Evolutionary conservation across 2,329 filamentous ascomycete genomes (phyloP).

Genomic region (Sclerotinia subarctica): DNA sequence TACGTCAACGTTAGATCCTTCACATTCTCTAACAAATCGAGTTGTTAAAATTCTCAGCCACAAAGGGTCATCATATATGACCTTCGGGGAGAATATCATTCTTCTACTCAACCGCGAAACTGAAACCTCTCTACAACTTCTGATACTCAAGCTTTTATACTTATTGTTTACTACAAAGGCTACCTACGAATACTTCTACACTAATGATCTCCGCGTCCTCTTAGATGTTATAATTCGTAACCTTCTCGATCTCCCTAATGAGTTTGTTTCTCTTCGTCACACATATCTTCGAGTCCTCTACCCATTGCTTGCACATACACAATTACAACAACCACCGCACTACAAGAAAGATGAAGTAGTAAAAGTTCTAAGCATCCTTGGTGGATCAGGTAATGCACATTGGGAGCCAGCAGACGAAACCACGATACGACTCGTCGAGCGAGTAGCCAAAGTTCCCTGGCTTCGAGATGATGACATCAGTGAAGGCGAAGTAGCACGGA

Average conservation of each 20-base stretch:
- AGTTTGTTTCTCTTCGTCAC: conserved; percentile 73
- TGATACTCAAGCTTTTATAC: conserved; percentile 96
- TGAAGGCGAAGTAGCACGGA: conserved; percentile 50
- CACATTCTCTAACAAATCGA: conserved; percentile 73
- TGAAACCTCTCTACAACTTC: conserved; percentile 86
- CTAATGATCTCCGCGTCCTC: conserved; percentile 90
- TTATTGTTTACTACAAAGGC: conserved; percentile 87
- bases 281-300: conserved; percentile 93
- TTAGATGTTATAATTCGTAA: conserved; percentile 96
- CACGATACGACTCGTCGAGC: conserved; percentile 70
- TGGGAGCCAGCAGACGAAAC: conserved; percentile 81
- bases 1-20: conserved; percentile 40
- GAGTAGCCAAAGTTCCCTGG: conserved; percentile 72
- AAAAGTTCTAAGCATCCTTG: conserved; percentile 70
- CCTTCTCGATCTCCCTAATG: conserved; percentile 88
- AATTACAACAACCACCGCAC: conserved; percentile 78
- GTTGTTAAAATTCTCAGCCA: conserved; percentile 88
- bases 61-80: conserved; percentile 78
- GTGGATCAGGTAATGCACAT: conserved; percentile 63
- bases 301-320: conserved; percentile 86
- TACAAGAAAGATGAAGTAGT: conserved; percentile 89
- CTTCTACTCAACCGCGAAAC: conserved; percentile 90
- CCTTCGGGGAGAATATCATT: conserved; percentile 97
- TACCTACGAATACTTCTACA: conserved; percentile 98
- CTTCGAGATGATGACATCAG: conserved; percentile 48